Base-by-base conservation (phyloP, 495 filamentous ascomycete species). In the Chaetomium tenue region DNA sequence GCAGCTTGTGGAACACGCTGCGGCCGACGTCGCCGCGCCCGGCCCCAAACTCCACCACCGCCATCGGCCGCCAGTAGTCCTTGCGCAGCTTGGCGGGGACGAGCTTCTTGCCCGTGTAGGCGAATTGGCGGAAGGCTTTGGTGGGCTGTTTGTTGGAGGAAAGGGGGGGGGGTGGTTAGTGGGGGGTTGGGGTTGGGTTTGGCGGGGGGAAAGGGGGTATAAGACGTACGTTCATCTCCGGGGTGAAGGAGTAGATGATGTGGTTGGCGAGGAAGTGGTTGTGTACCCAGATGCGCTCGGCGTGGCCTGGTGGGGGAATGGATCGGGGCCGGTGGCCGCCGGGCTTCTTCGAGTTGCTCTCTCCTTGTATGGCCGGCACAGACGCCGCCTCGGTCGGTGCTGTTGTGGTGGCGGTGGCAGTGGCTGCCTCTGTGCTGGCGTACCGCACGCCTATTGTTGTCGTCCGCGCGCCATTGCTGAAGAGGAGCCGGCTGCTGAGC, bases 71-170 rank as follows among this genome's bases (percentile, higher is more conserved):
- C 94, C 94, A 98, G 75, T 93, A 85, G 74, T 98, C 94, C 78
- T 91, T 92, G 64, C 94, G 91, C 51, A 98, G 76, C 56, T 83
- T 80, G 60, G 86, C 73, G 5, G 92, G 92, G 40, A 89, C 82
- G 65, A 90, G 88, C 71, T 98, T 94, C 78, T 96, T 96, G 80
- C 93, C 94, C 57, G 91, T 87, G 82, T 86, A 96, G 67, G 91
- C 81, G 64, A 97, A 77, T 76, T 98, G 94, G 55, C 81, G 79
- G 61, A 95, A 76, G 63, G 86, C 78, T 63, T 79, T 82, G 75
- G 84, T 85, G 78, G 89, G 82, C 89, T 91, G 61, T 25, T 44
- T 23, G 30, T 33, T 37, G 3, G 26, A 23, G 51, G n/a, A n/a
- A n/a, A 18, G 9, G 12, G 58, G 26, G 18, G 1, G 5, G 5